phyloP scores from a whole-genome alignment of 2,329 filamentous ascomycete genomes.

The Cladosporium sp. region DNA sequence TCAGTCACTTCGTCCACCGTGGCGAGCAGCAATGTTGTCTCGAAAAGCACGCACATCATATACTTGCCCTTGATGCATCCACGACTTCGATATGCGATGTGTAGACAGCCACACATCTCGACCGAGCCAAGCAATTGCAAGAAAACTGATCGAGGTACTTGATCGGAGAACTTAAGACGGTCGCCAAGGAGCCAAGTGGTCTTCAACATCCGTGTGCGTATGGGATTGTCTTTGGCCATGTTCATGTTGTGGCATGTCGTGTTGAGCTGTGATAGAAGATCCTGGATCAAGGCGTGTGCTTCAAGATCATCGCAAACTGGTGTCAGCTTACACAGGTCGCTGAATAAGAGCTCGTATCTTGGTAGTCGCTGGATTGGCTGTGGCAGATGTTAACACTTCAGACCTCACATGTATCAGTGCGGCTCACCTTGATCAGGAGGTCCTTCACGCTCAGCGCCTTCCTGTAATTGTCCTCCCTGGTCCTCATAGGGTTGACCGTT shows the following conservation, averaged over 20 bases:
- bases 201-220: constrained; percentile 69
- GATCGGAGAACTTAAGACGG: constrained; percentile 71
- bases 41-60: constrained; percentile 83
- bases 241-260: constrained; percentile 81
- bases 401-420: no score
- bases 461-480: constrained; percentile 62
- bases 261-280: constrained; percentile 69
- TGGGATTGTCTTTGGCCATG: constrained; percentile 74
- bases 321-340: constrained; percentile 79
- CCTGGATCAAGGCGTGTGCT: constrained; percentile 78
- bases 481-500: constrained; percentile 70
- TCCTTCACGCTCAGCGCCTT: constrained; percentile 83
- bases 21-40: constrained; percentile 75
- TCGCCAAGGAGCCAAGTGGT: constrained; percentile 86
- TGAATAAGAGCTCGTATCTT: constrained; percentile 85
- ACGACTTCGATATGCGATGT: constrained; percentile 77
- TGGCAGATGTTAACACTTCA: not conserved
- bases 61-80: constrained; percentile 71
- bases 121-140: constrained; percentile 75
- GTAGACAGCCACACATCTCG: constrained; percentile 76
- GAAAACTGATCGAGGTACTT: constrained; percentile 64
- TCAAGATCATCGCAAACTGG: constrained; percentile 82
- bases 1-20: constrained; percentile 64
- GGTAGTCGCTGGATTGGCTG: constrained; percentile 91
- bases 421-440: constrained; percentile 79